phyloP scores from a whole-genome alignment of 2,329 filamentous ascomycete genomes.

The Stylonectria norvegica region DNA sequence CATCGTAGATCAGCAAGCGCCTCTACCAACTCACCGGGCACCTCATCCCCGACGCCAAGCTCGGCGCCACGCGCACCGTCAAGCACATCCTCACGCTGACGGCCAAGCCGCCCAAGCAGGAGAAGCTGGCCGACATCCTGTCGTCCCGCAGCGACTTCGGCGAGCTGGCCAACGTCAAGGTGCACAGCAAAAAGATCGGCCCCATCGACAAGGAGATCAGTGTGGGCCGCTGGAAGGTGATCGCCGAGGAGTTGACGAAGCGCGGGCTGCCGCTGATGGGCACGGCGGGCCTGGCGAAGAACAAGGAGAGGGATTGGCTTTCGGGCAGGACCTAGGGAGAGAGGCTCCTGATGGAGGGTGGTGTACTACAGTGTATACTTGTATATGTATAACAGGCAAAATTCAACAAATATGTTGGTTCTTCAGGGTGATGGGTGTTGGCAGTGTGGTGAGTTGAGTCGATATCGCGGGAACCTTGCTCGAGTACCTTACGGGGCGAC shows the following conservation, averaged over 20 bases:
- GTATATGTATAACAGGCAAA: slow-evolving; percentile 31
- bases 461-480: too few relatives aligned
- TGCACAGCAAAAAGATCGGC: slow-evolving; percentile 63
- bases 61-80: slow-evolving; percentile 54
- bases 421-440: too few relatives aligned
- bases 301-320: slow-evolving; percentile 43
- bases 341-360: slow-evolving; percentile 5
- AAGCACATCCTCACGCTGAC: slow-evolving; percentile 54
- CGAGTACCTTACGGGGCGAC: too few relatives aligned
- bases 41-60: slow-evolving; percentile 66
- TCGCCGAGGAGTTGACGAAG: slow-evolving; percentile 65
- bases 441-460: too few relatives aligned
- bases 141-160: slow-evolving; percentile 42
- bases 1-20: slow-evolving; percentile 69
- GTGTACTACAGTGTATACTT: slow-evolving; percentile 29
- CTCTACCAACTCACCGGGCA: slow-evolving; percentile 77
- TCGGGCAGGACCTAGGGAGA: slow-evolving; percentile 34
- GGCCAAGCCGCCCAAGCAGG: slow-evolving; percentile 51
- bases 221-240: slow-evolving; percentile 75
- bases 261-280: slow-evolving; percentile 59
- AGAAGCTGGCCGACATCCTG: slow-evolving; percentile 63
- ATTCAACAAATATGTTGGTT: slow-evolving; percentile 12
- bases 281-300: slow-evolving; percentile 36
- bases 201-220: slow-evolving; percentile 68
- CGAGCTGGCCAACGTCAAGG: slow-evolving; percentile 64